Evolutionary conservation across 169 alveolate genomes (phyloP), one percentile per base, ranked within the genome.

Genomic region (Cryptosporidium sp.): DNA sequence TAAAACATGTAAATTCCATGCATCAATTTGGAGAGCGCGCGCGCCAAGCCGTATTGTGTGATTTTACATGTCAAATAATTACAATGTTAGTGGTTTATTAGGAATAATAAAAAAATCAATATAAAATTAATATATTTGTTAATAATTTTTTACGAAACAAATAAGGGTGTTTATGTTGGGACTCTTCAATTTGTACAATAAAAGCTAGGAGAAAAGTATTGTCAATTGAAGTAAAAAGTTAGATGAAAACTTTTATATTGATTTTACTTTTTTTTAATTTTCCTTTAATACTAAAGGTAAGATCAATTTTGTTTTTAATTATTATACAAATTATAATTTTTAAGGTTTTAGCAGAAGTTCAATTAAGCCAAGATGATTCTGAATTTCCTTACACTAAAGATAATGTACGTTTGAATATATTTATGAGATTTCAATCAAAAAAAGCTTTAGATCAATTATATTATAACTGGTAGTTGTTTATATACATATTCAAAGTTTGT

Each of bases 401-500:
- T 45, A 14, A 45, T 45, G 52, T 45, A 45, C 52, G 52, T 45
- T 45, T 45, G 21, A 45, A 45, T 45, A 45, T 39, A 6, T 45
- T 45, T 45, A 9, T 8, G 0, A 8, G 21, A 14, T 3, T 14
- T 10, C 14, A 45, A 45, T 45, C 52, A 9, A 45, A 21, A 26
- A 45, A 45, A 45, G 0, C 21, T 45, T 45, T 71, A 71, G 85
- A 51, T 35, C 9, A 43, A 43, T 51, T 45, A 45, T 29, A 71
- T 29, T 12, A 45, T 71, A 35, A 43, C 69, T 3, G 86, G 86
- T 16, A 74, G 43, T 51, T 74, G 86, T 35, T 52, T 74, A 59
- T n/a, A 58, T 26, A 26, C 39, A 21, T 74, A 74, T 39, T 55
- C 71, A 12, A 74, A 33, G 12, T 74, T 74, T 55, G 43, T 55